Evolutionary conservation across 2,329 filamentous ascomycete species (phyloP), one percentile per base, ranked within the genome.

Genomic region (Rhynchosporium secalis): DNA sequence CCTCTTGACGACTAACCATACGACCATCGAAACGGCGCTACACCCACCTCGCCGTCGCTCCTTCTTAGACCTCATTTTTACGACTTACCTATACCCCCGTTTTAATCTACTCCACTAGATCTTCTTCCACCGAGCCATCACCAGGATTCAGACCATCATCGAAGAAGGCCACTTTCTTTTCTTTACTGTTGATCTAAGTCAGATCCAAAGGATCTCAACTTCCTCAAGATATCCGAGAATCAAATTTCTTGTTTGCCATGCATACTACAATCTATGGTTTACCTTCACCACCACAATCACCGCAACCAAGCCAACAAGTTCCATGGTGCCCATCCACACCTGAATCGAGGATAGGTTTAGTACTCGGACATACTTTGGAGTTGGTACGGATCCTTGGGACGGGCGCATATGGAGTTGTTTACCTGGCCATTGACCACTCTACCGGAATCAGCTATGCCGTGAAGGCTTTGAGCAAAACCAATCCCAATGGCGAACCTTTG

Each of bases 381-480:
- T 81, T 98, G 72, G 91, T 87, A 67, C 85, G 87, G 66, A 91
- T 98, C 71, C 84, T 98, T 66, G 95, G 95, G 68, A 91, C 94
- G 56, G 95, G 95, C 70, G 95, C 95, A 62, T 99, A 99, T 77
- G 95, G 95, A 68, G 93, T 97, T 47, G 95, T 99, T 31, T 98
- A 98, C 80, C 86, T 88, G 90, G 78, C 93, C 95, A 78, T 85
- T 94, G 74, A 88, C 88, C 75, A 94, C 87, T 69, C 85, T 56
- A 71, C 71, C 29, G 57, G 89, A 75, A 84, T 87, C 62, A 87
- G 86, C 68, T 99, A 96, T 81, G 95, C 95, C 67, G 94, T 99
- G 74, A 99, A 99, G 83, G 94, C 93, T 65, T 84, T 99, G 74
- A 95, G 92, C 87, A 98, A 96, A 78, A 83, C 88, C 77, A 95